A percentile compares a stretch with the other conserved stretches of the same genome.
phyloP scores from a whole-genome alignment of 2,329 filamentous ascomycete species.

The Daldinia sp. region DNA sequence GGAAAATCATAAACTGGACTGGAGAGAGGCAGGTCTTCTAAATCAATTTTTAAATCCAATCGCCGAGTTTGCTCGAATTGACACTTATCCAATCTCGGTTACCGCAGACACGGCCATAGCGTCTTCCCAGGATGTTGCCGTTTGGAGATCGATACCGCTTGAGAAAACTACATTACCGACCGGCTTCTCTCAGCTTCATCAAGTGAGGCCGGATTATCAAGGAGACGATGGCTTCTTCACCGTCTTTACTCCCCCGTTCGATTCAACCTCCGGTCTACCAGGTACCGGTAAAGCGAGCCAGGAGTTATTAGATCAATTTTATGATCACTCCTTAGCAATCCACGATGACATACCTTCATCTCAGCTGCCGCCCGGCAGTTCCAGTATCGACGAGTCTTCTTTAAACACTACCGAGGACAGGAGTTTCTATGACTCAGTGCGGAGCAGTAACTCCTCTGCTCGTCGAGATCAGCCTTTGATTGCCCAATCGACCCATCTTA shows the following conservation, averaged over 20 bases:
- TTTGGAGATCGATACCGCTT: slow-evolving; percentile 65
- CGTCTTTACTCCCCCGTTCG: slow-evolving; percentile 52
- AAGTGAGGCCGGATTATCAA: slow-evolving; percentile 44
- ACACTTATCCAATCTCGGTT: slow-evolving; percentile 13
- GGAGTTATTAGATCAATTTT: slow-evolving; percentile 68
- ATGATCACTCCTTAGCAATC: slow-evolving; percentile 77
- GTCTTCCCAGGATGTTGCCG: slow-evolving; percentile 45
- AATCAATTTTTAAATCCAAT: slow-evolving; percentile 54
- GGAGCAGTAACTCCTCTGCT: slow-evolving; percentile 32
- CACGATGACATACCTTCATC: slow-evolving; percentile 73
- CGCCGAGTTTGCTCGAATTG: slow-evolving; percentile 37
- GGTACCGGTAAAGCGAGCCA: slow-evolving; percentile 47
- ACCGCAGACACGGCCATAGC: slow-evolving; percentile 26
- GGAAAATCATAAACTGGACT: slow-evolving; percentile 39
- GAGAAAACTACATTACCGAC: slow-evolving; percentile 56
- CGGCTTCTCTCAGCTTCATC: slow-evolving; percentile 61
- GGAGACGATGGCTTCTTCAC: slow-evolving; percentile 58
- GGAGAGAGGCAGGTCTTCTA: slow-evolving; percentile 53
- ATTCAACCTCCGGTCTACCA: slow-evolving; percentile 36
- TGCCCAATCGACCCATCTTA: slow-evolving; percentile 56
- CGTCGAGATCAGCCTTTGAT: slow-evolving; percentile 38
- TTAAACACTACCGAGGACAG: slow-evolving; percentile 49
- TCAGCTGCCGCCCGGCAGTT: slow-evolving; percentile 54
- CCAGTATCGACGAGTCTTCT: slow-evolving; percentile 47
- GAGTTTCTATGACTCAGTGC: slow-evolving; percentile 46